phyloP scores from a whole-genome alignment of 257 asterid genomes.

The Przewalskia tangutica region DNA sequence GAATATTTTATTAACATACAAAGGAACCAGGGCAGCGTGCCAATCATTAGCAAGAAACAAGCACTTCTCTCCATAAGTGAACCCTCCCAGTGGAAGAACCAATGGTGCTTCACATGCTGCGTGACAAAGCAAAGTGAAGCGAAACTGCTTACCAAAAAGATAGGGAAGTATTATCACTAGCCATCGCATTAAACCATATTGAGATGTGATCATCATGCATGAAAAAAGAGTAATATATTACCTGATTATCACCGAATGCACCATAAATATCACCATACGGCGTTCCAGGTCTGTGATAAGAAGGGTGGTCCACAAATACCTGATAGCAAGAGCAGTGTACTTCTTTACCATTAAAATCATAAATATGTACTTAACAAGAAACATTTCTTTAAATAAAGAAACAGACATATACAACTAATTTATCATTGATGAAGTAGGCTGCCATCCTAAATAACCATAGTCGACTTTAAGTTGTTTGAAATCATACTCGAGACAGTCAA shows the following conservation, averaged over 20 bases:
- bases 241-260: conserved; percentile 99
- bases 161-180: conserved; percentile 12
- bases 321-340: conserved; percentile 16
- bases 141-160: conserved; percentile 51
- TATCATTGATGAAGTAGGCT: neutral
- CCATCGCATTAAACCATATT: conserved; percentile 3
- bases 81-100: conserved; percentile 88
- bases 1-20: conserved; percentile 41
- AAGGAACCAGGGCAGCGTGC: conserved; percentile 98
- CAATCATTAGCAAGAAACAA: conserved; percentile 93
- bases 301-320: conserved; percentile 89
- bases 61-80: conserved; percentile 85
- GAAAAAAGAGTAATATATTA: conserved; percentile 11
- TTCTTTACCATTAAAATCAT: conserved; percentile 1
- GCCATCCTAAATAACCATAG: neutral
- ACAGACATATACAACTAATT: neutral
- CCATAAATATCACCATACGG: conserved; percentile 89
- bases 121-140: conserved; percentile 92
- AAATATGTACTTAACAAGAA: neutral
- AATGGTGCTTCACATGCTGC: conserved; percentile 99
- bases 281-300: conserved; percentile 84
- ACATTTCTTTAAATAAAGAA: neutral
- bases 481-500: neutral
- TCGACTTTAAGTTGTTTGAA: neutral
- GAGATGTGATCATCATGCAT: conserved; percentile 3